Evolutionary conservation across 768 basidiomycete genomes (phyloP).

Genomic region (Phylloporus sp.): DNA sequence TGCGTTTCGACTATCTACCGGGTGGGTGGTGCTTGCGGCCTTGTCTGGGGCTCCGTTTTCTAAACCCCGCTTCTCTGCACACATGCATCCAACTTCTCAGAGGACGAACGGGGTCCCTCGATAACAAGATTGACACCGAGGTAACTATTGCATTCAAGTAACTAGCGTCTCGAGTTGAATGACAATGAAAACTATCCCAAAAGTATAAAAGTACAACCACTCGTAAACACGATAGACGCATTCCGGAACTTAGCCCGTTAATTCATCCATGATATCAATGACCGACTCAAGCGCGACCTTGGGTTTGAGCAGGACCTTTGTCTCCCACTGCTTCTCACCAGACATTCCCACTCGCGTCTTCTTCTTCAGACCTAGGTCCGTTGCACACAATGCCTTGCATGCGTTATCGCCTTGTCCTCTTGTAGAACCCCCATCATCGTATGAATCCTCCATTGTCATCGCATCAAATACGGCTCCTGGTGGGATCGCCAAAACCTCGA

Average conservation of each 20-base stretch:
- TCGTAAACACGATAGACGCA: too few species aligned
- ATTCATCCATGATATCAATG: slow-evolving; percentile 33
- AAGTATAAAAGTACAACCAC: too few species aligned
- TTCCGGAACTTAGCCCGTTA: neutral
- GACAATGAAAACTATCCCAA: too few species aligned
- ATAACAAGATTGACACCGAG: too few species aligned
- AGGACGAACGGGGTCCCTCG: too few species aligned
- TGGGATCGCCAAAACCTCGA: slow-evolving; percentile 27
- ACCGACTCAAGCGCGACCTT: slow-evolving; percentile 39
- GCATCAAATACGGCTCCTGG: slow-evolving; percentile 25
- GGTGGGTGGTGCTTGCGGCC: too few species aligned
- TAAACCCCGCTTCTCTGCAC: too few species aligned
- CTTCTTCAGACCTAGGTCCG: slow-evolving; percentile 36
- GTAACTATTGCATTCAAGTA: too few species aligned
- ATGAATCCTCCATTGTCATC: slow-evolving; percentile 30
- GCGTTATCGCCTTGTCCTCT: neutral
- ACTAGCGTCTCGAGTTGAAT: too few species aligned
- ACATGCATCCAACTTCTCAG: too few species aligned
- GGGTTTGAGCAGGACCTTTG: slow-evolving; percentile 34
- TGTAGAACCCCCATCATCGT: slow-evolving; percentile 23
- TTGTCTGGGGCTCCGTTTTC: too few species aligned
- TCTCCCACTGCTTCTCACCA: slow-evolving; percentile 29
- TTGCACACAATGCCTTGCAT: slow-evolving; percentile 33
- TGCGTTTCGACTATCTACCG: too few species aligned
- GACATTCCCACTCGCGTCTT: slow-evolving; percentile 22